A percentile compares a stretch with the other conserved stretches of the same genome.
These are phyloP conservation scores for Phaffia rhodozyma DNA, from an alignment of 1,284 basidiomycete genomes.

Conservation along the genomic window DNA sequence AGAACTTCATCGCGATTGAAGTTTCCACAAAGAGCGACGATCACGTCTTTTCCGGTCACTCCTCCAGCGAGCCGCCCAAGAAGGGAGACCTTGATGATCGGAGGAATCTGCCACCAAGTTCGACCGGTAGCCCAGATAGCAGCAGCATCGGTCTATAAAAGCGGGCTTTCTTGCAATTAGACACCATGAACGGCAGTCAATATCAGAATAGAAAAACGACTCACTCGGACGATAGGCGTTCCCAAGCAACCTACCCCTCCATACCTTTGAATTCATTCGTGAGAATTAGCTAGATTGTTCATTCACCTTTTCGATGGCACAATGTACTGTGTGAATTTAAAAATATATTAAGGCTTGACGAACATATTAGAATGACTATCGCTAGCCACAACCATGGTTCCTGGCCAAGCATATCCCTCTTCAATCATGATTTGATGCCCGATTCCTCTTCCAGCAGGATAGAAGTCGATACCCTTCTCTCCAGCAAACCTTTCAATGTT, in stretches of 20 bases:
- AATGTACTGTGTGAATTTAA: neutral
- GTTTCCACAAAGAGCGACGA: conserved; percentile 89
- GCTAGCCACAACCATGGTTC: conserved; percentile 85
- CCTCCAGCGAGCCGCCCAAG: conserved; percentile 69
- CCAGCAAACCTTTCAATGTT: conserved; percentile 86
- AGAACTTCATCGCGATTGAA: conserved; percentile 97
- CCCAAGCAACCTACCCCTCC: conserved; percentile 95
- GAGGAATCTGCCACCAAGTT: conserved; percentile 99
- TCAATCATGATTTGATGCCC: conserved; percentile 92
- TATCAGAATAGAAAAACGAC: neutral
- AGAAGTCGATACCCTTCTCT: conserved; percentile 80
- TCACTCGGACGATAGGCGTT: conserved; percentile 73
- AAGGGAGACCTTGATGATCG: conserved; percentile 90
- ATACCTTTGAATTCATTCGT: conserved; percentile 42
- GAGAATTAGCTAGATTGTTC: neutral
- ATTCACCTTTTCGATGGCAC: neutral
- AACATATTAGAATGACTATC: conserved; percentile 91
- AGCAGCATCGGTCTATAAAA: conserved; percentile 52
- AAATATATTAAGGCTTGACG: neutral
- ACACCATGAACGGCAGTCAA: neutral
- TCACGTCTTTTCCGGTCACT: conserved; percentile 96
- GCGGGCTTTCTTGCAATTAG: neutral
- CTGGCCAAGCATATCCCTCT: conserved; percentile 90
- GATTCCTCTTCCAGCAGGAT: conserved; percentile 95
- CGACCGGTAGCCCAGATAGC: conserved; percentile 97